Percentiles rank a stretch among this genome's conserved stretches.
phyloP scores from a whole-genome alignment of 352 stramenopile species.

The Thraustotheca clavata region DNA sequence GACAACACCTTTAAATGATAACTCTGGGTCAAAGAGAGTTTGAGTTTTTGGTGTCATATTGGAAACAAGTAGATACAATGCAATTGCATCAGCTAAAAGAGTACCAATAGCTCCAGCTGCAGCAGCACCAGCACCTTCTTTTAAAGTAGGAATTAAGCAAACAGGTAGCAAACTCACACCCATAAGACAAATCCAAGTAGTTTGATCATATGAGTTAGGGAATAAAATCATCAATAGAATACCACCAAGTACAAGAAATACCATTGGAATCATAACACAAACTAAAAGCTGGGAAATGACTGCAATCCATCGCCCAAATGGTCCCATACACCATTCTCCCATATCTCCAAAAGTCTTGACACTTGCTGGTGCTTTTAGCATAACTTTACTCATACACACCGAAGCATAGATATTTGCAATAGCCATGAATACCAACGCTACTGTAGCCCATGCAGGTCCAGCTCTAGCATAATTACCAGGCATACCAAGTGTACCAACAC shows the following conservation, averaged over 20 bases:
- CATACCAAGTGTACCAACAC: constrained; percentile 22
- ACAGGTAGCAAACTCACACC: constrained; percentile 19
- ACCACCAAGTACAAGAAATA: constrained; percentile 21
- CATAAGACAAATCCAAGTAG: constrained; percentile 20
- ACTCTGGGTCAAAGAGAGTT: constrained; percentile 3
- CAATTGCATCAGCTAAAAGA: constrained; percentile 21
- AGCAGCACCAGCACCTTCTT: constrained; percentile 13
- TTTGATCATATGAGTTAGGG: constrained; percentile 2
- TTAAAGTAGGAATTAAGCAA: constrained; percentile 22
- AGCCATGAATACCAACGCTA: constrained; percentile 21
- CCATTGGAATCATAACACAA: constrained; percentile 17
- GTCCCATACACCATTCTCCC: constrained; percentile 21
- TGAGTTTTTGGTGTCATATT: constrained; percentile 10
- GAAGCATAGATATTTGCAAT: constrained; percentile 21
- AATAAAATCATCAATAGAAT: constrained; percentile 17
- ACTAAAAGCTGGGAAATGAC: constrained; percentile 20
- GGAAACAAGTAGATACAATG: constrained; percentile 3
- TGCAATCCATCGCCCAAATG: constrained; percentile 16
- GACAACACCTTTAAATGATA: constrained; percentile 18
- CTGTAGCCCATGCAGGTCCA: constrained; percentile 13
- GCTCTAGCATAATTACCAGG: constrained; percentile 20
- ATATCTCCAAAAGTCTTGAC: constrained; percentile 24
- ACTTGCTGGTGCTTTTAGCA: constrained; percentile 7
- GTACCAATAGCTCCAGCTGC: constrained; percentile 14
- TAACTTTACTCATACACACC: constrained; percentile 14